Evolutionary conservation across 2,329 filamentous ascomycete genomes (phyloP).

Genomic region (Hirsutella minnesotensis): DNA sequence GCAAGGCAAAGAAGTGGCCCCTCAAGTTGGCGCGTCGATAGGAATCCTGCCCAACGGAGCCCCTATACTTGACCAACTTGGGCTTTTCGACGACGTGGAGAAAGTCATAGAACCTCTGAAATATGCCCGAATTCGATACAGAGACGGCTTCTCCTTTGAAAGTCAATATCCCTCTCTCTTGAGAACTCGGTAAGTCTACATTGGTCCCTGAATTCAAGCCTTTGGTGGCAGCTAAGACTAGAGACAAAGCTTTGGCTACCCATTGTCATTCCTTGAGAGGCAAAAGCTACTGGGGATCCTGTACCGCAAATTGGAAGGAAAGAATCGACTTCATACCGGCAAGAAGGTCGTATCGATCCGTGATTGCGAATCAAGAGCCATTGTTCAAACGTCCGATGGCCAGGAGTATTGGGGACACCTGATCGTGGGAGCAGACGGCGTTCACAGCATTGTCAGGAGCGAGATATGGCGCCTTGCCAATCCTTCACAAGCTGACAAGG

Average conservation of each 20-base stretch:
- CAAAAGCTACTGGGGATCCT: conserved; percentile 20
- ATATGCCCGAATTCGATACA: conserved; percentile 3
- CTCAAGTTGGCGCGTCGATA: conserved; percentile 34
- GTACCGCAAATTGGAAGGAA: conserved; percentile 19
- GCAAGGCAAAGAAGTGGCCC: conserved; percentile 25
- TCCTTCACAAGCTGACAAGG: conserved; percentile 10
- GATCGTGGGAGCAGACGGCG: conserved; percentile 25
- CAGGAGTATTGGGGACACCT: conserved; percentile 19
- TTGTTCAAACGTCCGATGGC: conserved; percentile 16
- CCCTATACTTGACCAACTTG: conserved; percentile 36
- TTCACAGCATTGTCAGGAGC: conserved; percentile 21
- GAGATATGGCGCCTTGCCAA: conserved; percentile 13
- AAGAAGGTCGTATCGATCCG: conserved; percentile 8
- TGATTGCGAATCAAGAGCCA: conserved; percentile 5
- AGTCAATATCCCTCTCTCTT: conserved; percentile 5
- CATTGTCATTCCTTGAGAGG: conserved; percentile 21
- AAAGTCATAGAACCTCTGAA: conserved; percentile 5
- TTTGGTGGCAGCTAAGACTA: too few species aligned
- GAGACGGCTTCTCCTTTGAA: conserved; percentile 4
- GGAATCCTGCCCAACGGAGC: conserved; percentile 29
- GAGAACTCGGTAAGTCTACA: conserved; percentile 2
- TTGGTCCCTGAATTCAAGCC: too few species aligned
- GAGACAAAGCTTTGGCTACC: conserved; percentile 17
- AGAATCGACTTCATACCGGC: conserved; percentile 8
- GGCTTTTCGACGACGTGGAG: conserved; percentile 12